Percentiles rank a stretch among this genome's conserved stretches.
Evolutionary conservation across 1,139 yeast genomes (phyloP).

Genomic region (Blastobotrys persicus): DNA sequence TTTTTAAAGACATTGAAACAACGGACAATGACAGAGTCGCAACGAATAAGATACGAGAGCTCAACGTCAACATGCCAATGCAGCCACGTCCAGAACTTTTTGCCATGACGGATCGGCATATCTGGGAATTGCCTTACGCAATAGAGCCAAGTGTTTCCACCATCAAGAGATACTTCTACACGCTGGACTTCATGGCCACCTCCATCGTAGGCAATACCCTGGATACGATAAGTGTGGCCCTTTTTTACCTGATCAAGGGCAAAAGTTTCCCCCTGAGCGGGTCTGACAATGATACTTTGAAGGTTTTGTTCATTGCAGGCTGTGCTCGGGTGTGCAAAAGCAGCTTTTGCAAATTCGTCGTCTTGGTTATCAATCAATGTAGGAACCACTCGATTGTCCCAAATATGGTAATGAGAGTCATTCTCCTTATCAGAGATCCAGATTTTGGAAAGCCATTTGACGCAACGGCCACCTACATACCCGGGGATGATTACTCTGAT

Average conservation of each 20-base stretch:
- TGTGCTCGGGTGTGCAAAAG: conserved; percentile 30
- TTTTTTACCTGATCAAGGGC: background rate
- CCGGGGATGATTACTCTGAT: conserved; percentile 39
- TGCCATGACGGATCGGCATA: background rate
- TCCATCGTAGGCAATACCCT: conserved; percentile 39
- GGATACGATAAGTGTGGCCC: conserved; percentile 23
- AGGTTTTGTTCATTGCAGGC: conserved; percentile 23
- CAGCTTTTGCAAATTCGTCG: conserved; percentile 19
- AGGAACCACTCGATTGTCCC: conserved; percentile 39
- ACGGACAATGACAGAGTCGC: conserved; percentile 36
- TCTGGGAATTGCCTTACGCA: background rate
- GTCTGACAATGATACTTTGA: background rate
- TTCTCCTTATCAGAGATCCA: conserved; percentile 36
- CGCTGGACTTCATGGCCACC: conserved; percentile 38
- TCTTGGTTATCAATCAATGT: conserved; percentile 23
- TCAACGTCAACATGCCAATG: background rate
- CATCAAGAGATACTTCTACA: conserved; percentile 37
- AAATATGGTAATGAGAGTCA: conserved; percentile 38
- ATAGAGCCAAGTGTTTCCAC: conserved; percentile 33
- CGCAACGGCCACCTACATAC: conserved; percentile 40
- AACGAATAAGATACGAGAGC: background rate
- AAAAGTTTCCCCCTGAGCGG: background rate
- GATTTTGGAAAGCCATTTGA: conserved; percentile 36
- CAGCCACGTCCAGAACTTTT: background rate
- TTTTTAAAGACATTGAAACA: conserved; percentile 40